phyloP scores from a whole-genome alignment of 2,329 filamentous ascomycete species.

The Diaporthe eres region DNA sequence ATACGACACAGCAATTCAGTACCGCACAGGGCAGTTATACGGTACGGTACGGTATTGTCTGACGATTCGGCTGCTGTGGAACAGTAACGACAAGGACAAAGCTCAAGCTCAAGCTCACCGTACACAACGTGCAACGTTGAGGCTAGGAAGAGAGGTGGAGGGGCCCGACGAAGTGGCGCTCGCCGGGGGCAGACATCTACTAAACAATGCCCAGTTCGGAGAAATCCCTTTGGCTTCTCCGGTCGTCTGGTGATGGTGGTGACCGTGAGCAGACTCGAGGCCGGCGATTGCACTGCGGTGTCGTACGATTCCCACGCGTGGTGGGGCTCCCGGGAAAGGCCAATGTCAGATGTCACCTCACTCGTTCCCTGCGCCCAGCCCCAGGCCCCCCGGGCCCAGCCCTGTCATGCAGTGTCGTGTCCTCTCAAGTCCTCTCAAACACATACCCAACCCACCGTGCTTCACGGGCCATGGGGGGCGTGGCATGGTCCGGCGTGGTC shows the following conservation, averaged over 20 bases:
- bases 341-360: slow-evolving; percentile 36
- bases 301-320: slow-evolving; percentile 30
- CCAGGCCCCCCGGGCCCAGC: not conserved
- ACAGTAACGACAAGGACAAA: not conserved
- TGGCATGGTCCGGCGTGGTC: slow-evolving; percentile 15
- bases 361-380: not conserved
- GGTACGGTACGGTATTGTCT: not conserved
- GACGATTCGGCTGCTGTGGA: not conserved
- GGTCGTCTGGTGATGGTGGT: slow-evolving; percentile 24
- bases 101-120: not conserved
- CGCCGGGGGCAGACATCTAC: slow-evolving; percentile 1
- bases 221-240: not conserved
- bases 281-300: slow-evolving; percentile 6
- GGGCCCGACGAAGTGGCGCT: slow-evolving; percentile 27
- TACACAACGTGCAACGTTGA: not conserved
- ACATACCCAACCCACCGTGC: slow-evolving; percentile 31
- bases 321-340: not conserved
- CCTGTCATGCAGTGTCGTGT: slow-evolving; percentile 15
- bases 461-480: slow-evolving; percentile 3
- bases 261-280: slow-evolving; percentile 14
- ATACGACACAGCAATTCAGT: not conserved
- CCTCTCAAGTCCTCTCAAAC: not conserved
- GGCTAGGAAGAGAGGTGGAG: slow-evolving; percentile 14
- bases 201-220: slow-evolving; percentile 22
- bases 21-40: not conserved